phyloP scores from a whole-genome alignment of 768 basidiomycete genomes.

The Filobasidium floriforme region DNA sequence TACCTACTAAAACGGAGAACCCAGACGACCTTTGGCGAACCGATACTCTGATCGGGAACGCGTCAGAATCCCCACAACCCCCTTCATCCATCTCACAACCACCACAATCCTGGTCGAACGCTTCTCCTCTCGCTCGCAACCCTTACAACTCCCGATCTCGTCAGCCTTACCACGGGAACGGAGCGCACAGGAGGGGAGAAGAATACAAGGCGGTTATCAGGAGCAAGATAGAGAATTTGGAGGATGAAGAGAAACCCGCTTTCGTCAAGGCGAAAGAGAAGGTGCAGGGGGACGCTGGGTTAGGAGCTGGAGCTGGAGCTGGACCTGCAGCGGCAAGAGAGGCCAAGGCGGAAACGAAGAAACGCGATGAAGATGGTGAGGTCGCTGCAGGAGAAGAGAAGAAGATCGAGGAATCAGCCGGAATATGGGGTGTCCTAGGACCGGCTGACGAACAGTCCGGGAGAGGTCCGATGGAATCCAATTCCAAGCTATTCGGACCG shows the following conservation, averaged over 20 bases:
- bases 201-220: conserved; percentile 1
- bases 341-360: background rate
- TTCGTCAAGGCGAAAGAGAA: background rate
- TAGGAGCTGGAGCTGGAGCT: background rate
- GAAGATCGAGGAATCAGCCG: background rate
- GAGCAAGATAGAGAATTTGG: background rate
- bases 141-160: background rate
- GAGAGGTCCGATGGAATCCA: background rate
- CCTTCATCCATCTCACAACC: background rate
- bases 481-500: no score
- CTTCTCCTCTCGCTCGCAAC: background rate
- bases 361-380: background rate
- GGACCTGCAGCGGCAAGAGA: background rate
- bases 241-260: background rate
- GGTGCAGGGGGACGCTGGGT: background rate
- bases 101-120: background rate
- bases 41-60: no score
- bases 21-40: no score
- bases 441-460: background rate
- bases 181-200: background rate
- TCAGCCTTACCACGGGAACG: background rate
- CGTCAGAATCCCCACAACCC: no score
- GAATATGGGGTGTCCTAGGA: background rate
- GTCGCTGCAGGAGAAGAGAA: background rate
- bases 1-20: no score